Percentiles rank a stretch among this genome's conserved stretches.
Conservation (phyloP, 495 filamentous ascomycete genomes). For the Penicillium nucicola region DNA sequence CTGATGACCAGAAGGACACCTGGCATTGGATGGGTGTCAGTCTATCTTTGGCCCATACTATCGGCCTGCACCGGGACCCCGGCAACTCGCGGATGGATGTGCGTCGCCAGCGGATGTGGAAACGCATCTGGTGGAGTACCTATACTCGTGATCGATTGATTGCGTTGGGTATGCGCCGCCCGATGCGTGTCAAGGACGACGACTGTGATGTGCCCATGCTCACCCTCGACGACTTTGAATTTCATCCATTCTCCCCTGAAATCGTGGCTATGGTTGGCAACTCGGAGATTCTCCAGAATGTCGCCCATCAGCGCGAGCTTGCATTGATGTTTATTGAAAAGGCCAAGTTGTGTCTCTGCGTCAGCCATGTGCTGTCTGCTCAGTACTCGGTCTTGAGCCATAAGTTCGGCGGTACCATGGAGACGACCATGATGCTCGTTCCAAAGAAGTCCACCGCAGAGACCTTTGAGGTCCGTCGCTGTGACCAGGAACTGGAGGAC, state of each 20-base stretch:
- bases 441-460: constrained; percentile 80
- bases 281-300: constrained; percentile 63
- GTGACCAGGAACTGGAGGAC: constrained; percentile 67
- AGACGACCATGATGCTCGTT: constrained; percentile 85
- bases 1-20: constrained; percentile 85
- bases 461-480: constrained; percentile 65
- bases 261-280: constrained; percentile 62
- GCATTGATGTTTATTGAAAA: constrained; percentile 89
- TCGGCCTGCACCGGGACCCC: constrained; percentile 79
- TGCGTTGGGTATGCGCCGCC: constrained; percentile 84
- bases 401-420: constrained; percentile 69
- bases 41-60: constrained; percentile 77
- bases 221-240: constrained; percentile 77
- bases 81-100: constrained; percentile 68
- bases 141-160: constrained; percentile 88
- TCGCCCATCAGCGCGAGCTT: constrained; percentile 65
- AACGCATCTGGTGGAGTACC: constrained; percentile 91
- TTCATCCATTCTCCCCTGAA: constrained; percentile 59
- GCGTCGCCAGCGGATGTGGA: constrained; percentile 74
- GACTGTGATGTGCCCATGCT: constrained; percentile 91
- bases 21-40: constrained; percentile 93
- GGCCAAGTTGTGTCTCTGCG: constrained; percentile 80
- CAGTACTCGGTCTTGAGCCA: constrained; percentile 89
- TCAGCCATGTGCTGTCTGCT: constrained; percentile 77
- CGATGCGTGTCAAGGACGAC: constrained; percentile 82